Evolutionary conservation across 768 basidiomycete species (phyloP).

Genomic region (Agaricus bisporus): DNA sequence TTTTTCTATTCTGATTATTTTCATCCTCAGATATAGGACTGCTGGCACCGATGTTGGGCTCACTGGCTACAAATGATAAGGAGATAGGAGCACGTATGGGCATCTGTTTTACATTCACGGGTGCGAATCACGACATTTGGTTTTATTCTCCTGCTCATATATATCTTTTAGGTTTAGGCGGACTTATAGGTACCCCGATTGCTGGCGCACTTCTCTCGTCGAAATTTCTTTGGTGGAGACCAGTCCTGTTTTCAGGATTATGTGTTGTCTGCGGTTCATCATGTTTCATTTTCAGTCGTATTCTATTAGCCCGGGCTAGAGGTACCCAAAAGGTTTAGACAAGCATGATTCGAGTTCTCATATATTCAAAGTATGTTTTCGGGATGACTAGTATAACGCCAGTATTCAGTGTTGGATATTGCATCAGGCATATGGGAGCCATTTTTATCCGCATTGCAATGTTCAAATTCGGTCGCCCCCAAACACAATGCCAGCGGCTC

Average conservation of each 20-base stretch:
- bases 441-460: too few relatives aligned
- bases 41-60: constrained; percentile 36
- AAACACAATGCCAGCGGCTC: too few relatives aligned
- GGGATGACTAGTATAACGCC: too few relatives aligned
- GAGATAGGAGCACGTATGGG: constrained; percentile 55
- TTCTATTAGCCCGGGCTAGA: constrained; percentile 19
- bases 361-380: too few relatives aligned
- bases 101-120: constrained; percentile 41
- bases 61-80: constrained; percentile 35
- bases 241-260: constrained; percentile 47
- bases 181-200: constrained; percentile 44
- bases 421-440: too few relatives aligned
- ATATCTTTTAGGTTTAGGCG: background rate
- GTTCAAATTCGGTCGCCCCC: too few relatives aligned
- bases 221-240: constrained; percentile 53
- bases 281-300: constrained; percentile 24
- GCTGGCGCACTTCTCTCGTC: constrained; percentile 49
- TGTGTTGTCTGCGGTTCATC: constrained; percentile 23
- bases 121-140: constrained; percentile 19
- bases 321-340: constrained; percentile 18
- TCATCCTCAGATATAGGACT: constrained; percentile 30
- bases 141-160: background rate
- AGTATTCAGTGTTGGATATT: too few relatives aligned
- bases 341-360: too few relatives aligned
- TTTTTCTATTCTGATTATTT: background rate